These are phyloP conservation scores for Cicer cuneatum DNA, from an alignment of 306 rosid species.

Conservation along the genomic window DNA sequence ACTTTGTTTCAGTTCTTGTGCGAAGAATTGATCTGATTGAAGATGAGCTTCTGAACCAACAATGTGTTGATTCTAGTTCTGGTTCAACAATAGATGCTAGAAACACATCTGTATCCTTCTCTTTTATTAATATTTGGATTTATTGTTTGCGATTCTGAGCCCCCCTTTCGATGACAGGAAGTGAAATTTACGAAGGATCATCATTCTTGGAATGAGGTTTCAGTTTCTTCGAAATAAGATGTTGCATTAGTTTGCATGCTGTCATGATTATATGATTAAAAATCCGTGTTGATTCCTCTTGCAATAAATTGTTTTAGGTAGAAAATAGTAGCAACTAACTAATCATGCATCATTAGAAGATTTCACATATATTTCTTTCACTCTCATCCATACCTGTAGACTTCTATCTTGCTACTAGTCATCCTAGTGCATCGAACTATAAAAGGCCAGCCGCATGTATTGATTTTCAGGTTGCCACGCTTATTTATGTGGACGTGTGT, in stretches of 20 bases:
- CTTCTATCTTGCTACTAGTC: conserved; percentile 28
- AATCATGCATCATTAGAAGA: neutral
- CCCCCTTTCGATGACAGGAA: conserved; percentile 16
- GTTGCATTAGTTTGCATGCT: conserved; percentile 19
- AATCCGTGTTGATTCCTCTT: conserved; percentile 19
- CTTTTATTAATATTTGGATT: conserved; percentile 31
- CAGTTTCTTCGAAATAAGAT: conserved; percentile 21
- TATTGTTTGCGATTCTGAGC: conserved; percentile 31
- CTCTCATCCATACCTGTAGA: neutral
- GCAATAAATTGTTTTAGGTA: conserved; percentile 1
- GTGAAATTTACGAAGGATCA: conserved; percentile 21
- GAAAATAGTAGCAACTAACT: neutral
- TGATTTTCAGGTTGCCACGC: conserved; percentile 7
- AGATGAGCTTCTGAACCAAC: conserved; percentile 79
- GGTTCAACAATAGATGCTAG: conserved; percentile 58
- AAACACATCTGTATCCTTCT: conserved; percentile 81
- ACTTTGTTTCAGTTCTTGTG: conserved; percentile 64
- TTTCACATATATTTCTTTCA: no score
- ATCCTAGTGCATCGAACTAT: neutral
- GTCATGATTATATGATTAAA: conserved; percentile 2
- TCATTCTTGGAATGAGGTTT: conserved; percentile 21
- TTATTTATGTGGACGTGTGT: conserved; percentile 11
- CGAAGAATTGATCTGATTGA: conserved; percentile 76
- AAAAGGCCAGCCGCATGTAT: neutral
- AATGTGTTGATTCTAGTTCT: conserved; percentile 47